Evolutionary conservation across 352 stramenopile genomes (phyloP).

Genomic region (Phytophthora ramorum): DNA sequence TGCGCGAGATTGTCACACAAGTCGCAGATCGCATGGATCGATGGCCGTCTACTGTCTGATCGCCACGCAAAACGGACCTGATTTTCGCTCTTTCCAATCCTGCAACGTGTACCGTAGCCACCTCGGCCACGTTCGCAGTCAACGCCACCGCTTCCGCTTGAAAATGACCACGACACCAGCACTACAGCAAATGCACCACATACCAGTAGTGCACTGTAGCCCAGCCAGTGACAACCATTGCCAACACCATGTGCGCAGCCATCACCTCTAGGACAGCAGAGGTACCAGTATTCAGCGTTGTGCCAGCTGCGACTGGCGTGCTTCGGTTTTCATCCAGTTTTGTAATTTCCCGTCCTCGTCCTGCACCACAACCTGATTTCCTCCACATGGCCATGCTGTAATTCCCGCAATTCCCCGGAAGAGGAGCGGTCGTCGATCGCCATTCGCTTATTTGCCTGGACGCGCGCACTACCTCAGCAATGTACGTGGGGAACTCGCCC

Average conservation of each 20-base stretch:
- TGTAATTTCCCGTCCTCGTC: not conserved
- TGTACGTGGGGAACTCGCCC: conserved; percentile 38
- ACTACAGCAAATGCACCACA: not conserved
- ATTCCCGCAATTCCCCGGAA: not conserved
- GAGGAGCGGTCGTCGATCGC: not conserved
- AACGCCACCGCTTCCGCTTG: not conserved
- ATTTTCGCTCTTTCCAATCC: not conserved
- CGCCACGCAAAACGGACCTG: not conserved
- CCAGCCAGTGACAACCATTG: not conserved
- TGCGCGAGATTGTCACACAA: not conserved
- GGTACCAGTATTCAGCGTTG: not conserved
- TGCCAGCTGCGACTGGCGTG: not conserved
- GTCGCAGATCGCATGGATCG: not conserved
- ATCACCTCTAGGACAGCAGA: not conserved
- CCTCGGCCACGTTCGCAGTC: not conserved
- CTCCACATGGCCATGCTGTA: not conserved
- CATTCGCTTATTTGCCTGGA: conserved; percentile 16
- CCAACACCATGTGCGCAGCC: not conserved
- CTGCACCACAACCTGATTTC: not conserved
- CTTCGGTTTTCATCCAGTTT: no score
- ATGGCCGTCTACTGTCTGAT: not conserved
- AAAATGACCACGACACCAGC: no score
- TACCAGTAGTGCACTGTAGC: no score
- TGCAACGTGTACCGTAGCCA: not conserved
- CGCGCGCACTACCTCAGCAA: conserved; percentile 5